A percentile compares a stretch with the other conserved stretches of the same genome.
Evolutionary conservation across 2,329 filamentous ascomycete species (phyloP).

Genomic region (Xylaria sp.): DNA sequence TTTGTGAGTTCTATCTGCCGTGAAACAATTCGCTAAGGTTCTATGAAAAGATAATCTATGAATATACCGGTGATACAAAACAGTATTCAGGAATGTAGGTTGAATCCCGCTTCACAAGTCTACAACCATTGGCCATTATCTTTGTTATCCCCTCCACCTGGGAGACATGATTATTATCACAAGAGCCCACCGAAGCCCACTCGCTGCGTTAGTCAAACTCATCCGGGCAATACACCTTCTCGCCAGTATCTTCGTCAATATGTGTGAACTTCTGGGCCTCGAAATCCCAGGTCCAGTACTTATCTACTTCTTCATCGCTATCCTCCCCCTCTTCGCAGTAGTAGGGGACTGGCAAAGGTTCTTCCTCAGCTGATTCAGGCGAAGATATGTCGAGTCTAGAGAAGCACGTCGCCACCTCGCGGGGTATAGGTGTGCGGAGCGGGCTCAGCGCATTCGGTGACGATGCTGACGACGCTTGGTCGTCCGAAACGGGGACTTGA

Average conservation of each 20-base stretch:
- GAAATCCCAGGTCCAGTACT: slow-evolving; percentile 5
- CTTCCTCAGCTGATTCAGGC: neutral
- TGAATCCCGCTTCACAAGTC: too few species aligned
- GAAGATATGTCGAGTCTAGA: neutral
- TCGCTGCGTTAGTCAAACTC: slow-evolving; percentile 1
- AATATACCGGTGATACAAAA: too few species aligned
- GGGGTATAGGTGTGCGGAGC: neutral
- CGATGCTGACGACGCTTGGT: neutral
- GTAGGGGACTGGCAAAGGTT: neutral
- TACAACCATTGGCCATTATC: too few species aligned
- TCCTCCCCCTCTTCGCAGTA: neutral
- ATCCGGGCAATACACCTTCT: slow-evolving; percentile 2
- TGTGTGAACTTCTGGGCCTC: slow-evolving; percentile 2
- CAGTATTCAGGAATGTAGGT: too few species aligned
- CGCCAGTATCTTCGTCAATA: slow-evolving; percentile 6
- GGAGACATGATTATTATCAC: neutral
- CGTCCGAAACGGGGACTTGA: neutral
- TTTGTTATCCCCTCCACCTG: too few species aligned
- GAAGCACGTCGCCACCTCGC: neutral
- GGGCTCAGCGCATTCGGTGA: neutral
- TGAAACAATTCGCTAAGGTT: too few species aligned
- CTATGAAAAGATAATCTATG: too few species aligned
- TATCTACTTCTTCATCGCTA: slow-evolving; percentile 1
- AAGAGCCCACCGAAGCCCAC: too few species aligned
- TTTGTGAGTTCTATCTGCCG: too few species aligned